These are phyloP conservation scores for Penicillium sp. DNA, from an alignment of 2,329 filamentous ascomycete species.

Conservation along the genomic window DNA sequence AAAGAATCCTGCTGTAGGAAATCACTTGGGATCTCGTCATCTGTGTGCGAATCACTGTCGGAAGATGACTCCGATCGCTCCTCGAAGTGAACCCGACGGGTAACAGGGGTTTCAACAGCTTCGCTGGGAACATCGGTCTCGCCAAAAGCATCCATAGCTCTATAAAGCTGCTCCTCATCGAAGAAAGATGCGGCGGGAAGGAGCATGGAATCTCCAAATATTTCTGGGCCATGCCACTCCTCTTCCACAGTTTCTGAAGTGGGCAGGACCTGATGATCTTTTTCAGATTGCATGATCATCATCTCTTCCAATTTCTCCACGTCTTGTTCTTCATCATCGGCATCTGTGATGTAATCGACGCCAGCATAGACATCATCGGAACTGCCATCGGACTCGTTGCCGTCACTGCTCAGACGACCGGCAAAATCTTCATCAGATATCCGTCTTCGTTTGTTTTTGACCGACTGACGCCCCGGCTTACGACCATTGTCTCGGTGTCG, in stretches of 20 bases:
- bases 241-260: constrained; percentile 22
- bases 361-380: constrained; percentile 69
- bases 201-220: constrained; percentile 40
- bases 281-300: constrained; percentile 55
- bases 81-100: constrained; percentile 66
- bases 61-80: constrained; percentile 56
- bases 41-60: constrained; percentile 49
- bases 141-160: constrained; percentile 35
- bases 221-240: constrained; percentile 52
- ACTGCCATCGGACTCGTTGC: constrained; percentile 32
- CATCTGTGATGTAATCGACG: constrained; percentile 73
- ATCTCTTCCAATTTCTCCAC: constrained; percentile 72
- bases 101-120: constrained; percentile 40
- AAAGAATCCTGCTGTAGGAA: constrained; percentile 70
- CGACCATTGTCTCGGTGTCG: constrained; percentile 29
- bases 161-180: constrained; percentile 41
- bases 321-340: constrained; percentile 72
- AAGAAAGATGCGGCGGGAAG: constrained; percentile 40
- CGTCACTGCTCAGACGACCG: constrained; percentile 27
- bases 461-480: constrained; percentile 39
- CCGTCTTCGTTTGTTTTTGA: constrained; percentile 31
- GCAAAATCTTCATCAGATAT: constrained; percentile 30
- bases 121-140: constrained; percentile 36
- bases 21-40: constrained; percentile 68
- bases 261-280: constrained; percentile 28